Evolutionary conservation across 805 yeast species (phyloP).

Genomic region (Spathaspora boniae): DNA sequence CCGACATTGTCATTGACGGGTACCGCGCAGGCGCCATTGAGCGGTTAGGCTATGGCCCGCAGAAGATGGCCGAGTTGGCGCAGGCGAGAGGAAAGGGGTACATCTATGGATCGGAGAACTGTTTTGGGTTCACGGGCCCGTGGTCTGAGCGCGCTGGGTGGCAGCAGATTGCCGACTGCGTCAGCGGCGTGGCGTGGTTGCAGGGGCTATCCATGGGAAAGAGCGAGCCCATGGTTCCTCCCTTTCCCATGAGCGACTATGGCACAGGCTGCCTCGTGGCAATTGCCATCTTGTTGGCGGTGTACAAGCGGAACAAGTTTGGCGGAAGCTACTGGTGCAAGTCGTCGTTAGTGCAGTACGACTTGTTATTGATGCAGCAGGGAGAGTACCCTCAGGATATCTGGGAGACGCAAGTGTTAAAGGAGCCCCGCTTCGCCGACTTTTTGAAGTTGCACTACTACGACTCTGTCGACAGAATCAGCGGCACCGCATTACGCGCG

Average conservation of each 20-base stretch:
- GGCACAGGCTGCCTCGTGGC: conserved; percentile 33
- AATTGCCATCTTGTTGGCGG: conserved; percentile 25
- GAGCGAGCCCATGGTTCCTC: conserved; percentile 31
- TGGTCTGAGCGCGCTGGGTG: conserved; percentile 31
- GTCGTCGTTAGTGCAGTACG: conserved; percentile 28
- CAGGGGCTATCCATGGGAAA: conserved; percentile 25
- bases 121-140: conserved; percentile 28
- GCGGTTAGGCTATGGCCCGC: conserved; percentile 27
- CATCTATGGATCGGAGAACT: conserved; percentile 29
- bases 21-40: conserved; percentile 27
- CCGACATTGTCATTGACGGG: conserved; percentile 31
- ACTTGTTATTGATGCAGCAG: conserved; percentile 24
- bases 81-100: conserved; percentile 26
- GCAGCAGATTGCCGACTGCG: conserved; percentile 37
- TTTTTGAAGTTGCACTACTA: conserved; percentile 11
- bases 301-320: conserved; percentile 20
- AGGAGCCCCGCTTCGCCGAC: conserved; percentile 5
- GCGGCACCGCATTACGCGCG: conserved; percentile 10
- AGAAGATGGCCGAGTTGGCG: conserved; percentile 21
- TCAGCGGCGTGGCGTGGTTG: conserved; percentile 29
- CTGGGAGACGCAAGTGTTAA: conserved; percentile 9
- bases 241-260: conserved; percentile 35
- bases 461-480: conserved; percentile 14
- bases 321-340: conserved; percentile 32
- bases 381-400: conserved; percentile 13